These are phyloP conservation scores for Geotrichum fermentans DNA, from an alignment of 1,139 yeast species.

Conservation along the genomic window DNA sequence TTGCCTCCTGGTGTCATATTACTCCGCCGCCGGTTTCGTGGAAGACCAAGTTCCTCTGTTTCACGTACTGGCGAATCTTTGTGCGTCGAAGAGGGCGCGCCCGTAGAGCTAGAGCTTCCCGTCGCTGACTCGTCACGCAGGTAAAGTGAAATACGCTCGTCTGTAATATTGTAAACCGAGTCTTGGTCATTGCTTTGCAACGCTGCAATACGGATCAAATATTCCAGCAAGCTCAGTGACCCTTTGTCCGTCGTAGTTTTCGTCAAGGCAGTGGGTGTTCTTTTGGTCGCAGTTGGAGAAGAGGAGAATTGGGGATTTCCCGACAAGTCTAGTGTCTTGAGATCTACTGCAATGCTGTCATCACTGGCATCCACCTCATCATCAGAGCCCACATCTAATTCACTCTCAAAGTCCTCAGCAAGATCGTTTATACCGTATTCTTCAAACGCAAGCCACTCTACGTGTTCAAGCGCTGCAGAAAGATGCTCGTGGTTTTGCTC, in stretches of 20 bases:
- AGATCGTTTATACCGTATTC: slow-evolving; percentile 37
- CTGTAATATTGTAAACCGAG: slow-evolving; percentile 53
- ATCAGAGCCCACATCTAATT: slow-evolving; percentile 8
- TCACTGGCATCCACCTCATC: slow-evolving; percentile 24
- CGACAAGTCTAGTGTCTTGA: slow-evolving; percentile 1
- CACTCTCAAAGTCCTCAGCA: slow-evolving; percentile 30
- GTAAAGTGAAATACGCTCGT: slow-evolving; percentile 62
- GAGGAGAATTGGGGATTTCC: background rate
- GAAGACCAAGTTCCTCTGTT: slow-evolving; percentile 1
- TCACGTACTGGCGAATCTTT: slow-evolving; percentile 9
- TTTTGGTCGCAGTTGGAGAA: background rate
- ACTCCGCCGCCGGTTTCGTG: slow-evolving; percentile 3
- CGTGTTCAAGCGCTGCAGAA: slow-evolving; percentile 20
- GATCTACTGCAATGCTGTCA: slow-evolving; percentile 3
- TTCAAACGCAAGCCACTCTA: slow-evolving; percentile 55
- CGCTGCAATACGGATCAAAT: slow-evolving; percentile 55
- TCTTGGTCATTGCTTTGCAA: slow-evolving; percentile 60
- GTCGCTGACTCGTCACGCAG: slow-evolving; percentile 50
- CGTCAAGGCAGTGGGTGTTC: background rate
- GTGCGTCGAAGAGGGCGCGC: slow-evolving; percentile 11
- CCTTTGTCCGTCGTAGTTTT: background rate
- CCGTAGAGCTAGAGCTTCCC: background rate
- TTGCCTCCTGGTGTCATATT: slow-evolving; percentile 3
- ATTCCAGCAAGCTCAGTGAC: slow-evolving; percentile 60
- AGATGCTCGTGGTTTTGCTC: slow-evolving; percentile 3